Evolutionary conservation across 805 yeast genomes (phyloP), one percentile per base, ranked within the genome.

Genomic region (Pichia manshurica): DNA sequence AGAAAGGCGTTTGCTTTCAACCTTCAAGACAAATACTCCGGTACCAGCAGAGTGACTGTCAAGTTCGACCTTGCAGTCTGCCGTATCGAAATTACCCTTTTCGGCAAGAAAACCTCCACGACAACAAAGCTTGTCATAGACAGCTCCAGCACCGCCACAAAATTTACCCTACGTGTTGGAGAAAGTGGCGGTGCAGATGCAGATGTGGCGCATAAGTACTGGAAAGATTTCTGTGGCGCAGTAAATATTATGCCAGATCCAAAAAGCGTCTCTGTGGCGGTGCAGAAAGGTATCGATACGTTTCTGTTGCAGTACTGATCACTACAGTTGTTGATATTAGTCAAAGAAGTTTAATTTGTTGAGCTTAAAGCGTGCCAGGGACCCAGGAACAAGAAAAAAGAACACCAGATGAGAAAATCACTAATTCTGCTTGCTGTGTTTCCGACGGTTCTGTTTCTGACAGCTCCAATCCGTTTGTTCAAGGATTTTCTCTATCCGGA

Each of bases 21-120:
- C 17, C 29, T 65, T 3, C 49, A 55, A 16, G 39, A 40, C 0
- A 36, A 49, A 8, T 48, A 60, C 10, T 52, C 57, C 3, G 51
- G 55, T 9, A 46, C 40, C 16, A 5, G 13, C 16, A 10, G 23
- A 16, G 41, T 45, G 12, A 21, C 22, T n/a, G 31, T 65, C 37
- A 57, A 56, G 19, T 50, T 45, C 39, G 69, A 65, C 46, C 44
- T 64, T 19, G 56, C 60, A 39, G 63, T 53, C 39, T 53, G 55
- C 35, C 64, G 64, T 45, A 50, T 63, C 16, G 57, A 52, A 20
- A 43, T 65, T 28, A 54, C 51, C 8, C 22, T 60, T 1, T 17
- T 36, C 23, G 36, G 13, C 17, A 16, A 16, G 37, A 19, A 19
- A n/a, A 34, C 10, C 10, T n/a, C 13, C 9, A 34, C 37, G 37